Evolutionary conservation across 2,329 filamentous ascomycete genomes (phyloP).

Genomic region (Fusarium keratoplasticum): DNA sequence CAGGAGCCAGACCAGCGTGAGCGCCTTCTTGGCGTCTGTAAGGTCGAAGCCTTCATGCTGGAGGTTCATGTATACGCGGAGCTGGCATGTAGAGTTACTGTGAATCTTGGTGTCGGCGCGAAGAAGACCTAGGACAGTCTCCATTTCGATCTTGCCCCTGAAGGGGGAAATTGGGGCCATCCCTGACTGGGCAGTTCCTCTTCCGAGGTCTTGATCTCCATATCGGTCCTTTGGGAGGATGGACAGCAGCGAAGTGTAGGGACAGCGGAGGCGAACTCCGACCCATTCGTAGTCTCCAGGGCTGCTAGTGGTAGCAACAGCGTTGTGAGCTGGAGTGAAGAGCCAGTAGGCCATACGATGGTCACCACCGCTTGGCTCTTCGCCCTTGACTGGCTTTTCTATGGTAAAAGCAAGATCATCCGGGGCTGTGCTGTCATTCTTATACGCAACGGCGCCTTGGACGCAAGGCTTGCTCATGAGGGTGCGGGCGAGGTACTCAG

Average conservation of each 20-base stretch:
- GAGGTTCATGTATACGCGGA: constrained; percentile 17
- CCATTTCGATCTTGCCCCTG: constrained; percentile 15
- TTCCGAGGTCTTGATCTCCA: neutral
- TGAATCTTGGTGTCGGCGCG: constrained; percentile 33
- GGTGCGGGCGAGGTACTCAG: constrained; percentile 4
- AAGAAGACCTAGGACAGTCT: constrained; percentile 13
- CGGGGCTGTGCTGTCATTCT: neutral
- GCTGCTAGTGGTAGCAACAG: constrained; percentile 12
- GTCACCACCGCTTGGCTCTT: neutral
- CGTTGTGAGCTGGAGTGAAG: constrained; percentile 22
- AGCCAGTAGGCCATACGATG: constrained; percentile 21
- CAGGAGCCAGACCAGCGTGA: constrained; percentile 27
- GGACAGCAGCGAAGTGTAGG: constrained; percentile 2
- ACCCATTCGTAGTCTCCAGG: constrained; percentile 42
- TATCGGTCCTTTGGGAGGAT: neutral
- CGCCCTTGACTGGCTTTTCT: neutral
- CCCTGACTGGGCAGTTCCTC: neutral
- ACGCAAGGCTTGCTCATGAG: neutral
- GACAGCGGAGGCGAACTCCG: constrained; percentile 42
- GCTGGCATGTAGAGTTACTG: constrained; percentile 41
- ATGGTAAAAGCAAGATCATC: neutral
- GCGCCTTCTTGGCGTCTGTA: constrained; percentile 19
- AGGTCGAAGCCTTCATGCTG: constrained; percentile 20
- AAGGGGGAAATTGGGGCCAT: neutral
- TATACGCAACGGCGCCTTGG: constrained; percentile 20